phyloP scores from a whole-genome alignment of 2,329 filamentous ascomycete genomes.

The Waltergamsia citrina region DNA sequence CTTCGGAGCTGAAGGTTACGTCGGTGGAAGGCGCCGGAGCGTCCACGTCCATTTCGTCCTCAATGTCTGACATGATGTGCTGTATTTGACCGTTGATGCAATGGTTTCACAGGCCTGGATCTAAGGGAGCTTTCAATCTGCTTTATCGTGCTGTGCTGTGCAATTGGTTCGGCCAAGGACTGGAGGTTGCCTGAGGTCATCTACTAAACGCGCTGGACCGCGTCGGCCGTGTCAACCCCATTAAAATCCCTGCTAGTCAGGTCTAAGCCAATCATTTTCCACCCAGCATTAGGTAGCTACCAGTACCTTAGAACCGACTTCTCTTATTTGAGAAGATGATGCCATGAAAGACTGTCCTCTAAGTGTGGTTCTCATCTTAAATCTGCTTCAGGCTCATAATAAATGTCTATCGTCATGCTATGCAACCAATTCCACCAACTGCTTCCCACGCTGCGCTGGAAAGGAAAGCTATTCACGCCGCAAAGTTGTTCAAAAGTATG shows the following conservation, averaged over 20 bases:
- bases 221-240: neutral
- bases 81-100: neutral
- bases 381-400: neutral
- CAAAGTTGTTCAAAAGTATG: too few species aligned
- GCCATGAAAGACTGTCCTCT: too few species aligned
- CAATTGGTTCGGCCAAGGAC: too few species aligned
- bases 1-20: conserved; percentile 63
- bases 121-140: neutral
- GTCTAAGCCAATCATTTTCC: neutral
- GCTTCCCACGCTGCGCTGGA: neutral
- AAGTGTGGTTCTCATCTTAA: neutral
- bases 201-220: conserved; percentile 1
- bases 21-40: conserved; percentile 35
- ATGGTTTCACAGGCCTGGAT: neutral
- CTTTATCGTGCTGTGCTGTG: neutral
- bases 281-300: neutral
- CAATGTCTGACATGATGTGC: conserved; percentile 44
- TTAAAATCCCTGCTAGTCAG: conserved; percentile 4
- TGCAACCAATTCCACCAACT: too few species aligned
- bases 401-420: neutral
- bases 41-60: conserved; percentile 54
- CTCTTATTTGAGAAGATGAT: too few species aligned
- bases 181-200: too few species aligned
- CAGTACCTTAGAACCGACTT: neutral
- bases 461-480: neutral